Evolutionary conservation across 371 early-diverging fungal genomes (phyloP).

Genomic region (Lichtheimia ramosa): DNA sequence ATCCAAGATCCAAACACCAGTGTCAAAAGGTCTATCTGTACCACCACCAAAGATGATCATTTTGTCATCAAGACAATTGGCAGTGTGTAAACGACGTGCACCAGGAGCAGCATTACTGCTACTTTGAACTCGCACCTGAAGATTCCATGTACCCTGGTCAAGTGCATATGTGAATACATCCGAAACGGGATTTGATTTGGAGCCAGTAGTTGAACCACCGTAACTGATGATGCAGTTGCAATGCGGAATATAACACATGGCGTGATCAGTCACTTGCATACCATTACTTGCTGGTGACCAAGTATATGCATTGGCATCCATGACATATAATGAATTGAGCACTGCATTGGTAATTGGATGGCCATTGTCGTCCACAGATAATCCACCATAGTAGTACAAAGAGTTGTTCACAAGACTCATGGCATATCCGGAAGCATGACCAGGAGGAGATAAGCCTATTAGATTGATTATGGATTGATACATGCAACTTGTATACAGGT

Average conservation of each 20-base stretch:
- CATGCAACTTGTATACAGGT: not conserved
- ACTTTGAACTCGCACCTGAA: conserved; percentile 29
- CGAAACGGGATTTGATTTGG: conserved; percentile 3
- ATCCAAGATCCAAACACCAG: conserved; percentile 46
- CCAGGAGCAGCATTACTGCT: conserved; percentile 29
- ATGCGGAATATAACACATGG: conserved; percentile 19
- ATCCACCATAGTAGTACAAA: conserved; percentile 20
- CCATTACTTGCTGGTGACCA: conserved; percentile 21
- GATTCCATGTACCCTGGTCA: conserved; percentile 31
- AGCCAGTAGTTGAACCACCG: conserved; percentile 24
- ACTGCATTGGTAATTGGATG: conserved; percentile 11
- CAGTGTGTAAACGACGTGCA: conserved; percentile 42
- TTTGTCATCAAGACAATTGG: conserved; percentile 38
- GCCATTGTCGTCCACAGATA: conserved; percentile 14
- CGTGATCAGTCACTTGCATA: conserved; percentile 18
- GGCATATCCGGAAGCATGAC: conserved; percentile 13
- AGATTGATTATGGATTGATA: not conserved
- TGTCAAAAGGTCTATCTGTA: conserved; percentile 37
- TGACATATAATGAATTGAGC: conserved; percentile 11
- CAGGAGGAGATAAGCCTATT: conserved; percentile 7
- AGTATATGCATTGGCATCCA: conserved; percentile 20
- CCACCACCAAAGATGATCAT: conserved; percentile 52
- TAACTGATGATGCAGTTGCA: conserved; percentile 23
- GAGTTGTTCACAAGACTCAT: conserved; percentile 19
- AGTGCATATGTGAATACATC: conserved; percentile 30